phyloP scores from a whole-genome alignment of 192 early-diverging fungal species.

The Backusella psychrophila region DNA sequence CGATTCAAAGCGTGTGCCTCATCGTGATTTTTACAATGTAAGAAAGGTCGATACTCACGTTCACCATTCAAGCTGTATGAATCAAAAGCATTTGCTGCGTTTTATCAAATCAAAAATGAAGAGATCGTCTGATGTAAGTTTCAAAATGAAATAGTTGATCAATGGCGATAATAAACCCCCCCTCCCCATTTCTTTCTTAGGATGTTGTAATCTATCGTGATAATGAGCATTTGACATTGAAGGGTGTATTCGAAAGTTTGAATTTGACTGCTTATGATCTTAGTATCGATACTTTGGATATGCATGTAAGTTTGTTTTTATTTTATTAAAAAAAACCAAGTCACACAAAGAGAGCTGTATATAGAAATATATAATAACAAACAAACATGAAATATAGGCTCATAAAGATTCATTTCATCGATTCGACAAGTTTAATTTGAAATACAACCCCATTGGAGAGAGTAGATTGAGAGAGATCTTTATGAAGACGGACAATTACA shows the following conservation, averaged over 20 bases:
- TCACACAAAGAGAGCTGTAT: background rate
- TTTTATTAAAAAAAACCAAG: background rate
- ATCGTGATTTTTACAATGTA: constrained; percentile 97
- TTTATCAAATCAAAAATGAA: constrained; percentile 94
- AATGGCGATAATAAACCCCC: too few species aligned
- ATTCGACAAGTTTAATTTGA: constrained; percentile 97
- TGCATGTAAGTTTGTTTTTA: constrained; percentile 63
- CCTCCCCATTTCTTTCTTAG: constrained; percentile 11
- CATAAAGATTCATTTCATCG: constrained; percentile 96
- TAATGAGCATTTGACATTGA: constrained; percentile 73
- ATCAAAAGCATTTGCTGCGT: constrained; percentile 92
- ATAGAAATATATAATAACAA: background rate
- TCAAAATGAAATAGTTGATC: background rate
- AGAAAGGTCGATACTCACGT: constrained; percentile 98
- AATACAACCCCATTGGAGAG: constrained; percentile 95
- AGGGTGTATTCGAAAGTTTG: constrained; percentile 86
- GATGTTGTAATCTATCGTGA: constrained; percentile 87
- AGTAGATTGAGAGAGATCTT: constrained; percentile 94
- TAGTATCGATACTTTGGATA: constrained; percentile 92
- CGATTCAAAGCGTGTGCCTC: constrained; percentile 88
- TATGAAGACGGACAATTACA: constrained; percentile 92
- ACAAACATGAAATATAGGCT: constrained; percentile 30
- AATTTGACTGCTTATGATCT: constrained; percentile 92
- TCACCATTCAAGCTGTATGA: constrained; percentile 93
- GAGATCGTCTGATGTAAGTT: constrained; percentile 64